phyloP scores from a whole-genome alignment of 495 filamentous ascomycete species.

The Pyrenula massariospora region DNA sequence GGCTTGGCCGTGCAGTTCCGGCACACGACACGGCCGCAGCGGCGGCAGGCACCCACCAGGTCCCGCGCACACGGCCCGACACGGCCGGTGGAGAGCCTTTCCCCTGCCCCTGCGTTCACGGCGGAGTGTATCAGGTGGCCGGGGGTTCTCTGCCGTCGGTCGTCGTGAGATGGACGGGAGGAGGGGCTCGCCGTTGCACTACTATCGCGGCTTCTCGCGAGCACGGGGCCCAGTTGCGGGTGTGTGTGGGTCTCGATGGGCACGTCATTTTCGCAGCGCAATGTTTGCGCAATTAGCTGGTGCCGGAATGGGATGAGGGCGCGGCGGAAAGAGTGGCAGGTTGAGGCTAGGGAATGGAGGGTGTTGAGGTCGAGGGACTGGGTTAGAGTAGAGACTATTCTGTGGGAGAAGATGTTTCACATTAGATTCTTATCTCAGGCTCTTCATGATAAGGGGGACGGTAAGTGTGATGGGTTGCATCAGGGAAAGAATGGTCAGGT shows the following conservation, averaged over 20 bases:
- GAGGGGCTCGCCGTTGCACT: not conserved
- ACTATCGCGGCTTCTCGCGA: not conserved
- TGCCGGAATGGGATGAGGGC: constrained; percentile 66
- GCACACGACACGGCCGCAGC: constrained; percentile 66
- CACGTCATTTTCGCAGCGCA: constrained; percentile 64
- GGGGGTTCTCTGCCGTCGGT: not conserved
- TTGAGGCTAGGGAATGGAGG: constrained; percentile 65
- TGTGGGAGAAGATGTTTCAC: constrained; percentile 28
- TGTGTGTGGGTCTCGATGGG: constrained; percentile 2
- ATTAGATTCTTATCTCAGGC: too few relatives aligned
- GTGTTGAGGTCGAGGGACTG: constrained; percentile 72
- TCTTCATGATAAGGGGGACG: too few relatives aligned
- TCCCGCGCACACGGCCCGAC: constrained; percentile 69
- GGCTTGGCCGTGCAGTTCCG: constrained; percentile 83
- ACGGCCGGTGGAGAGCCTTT: constrained; percentile 45
- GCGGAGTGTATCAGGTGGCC: not conserved
- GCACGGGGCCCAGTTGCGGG: not conserved
- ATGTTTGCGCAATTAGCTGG: constrained; percentile 56
- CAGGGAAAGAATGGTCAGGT: too few relatives aligned
- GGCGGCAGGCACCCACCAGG: constrained; percentile 69
- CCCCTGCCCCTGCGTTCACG: not conserved
- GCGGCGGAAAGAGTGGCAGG: constrained; percentile 66
- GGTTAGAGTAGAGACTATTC: constrained; percentile 65
- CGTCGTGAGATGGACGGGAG: not conserved
- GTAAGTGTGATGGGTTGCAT: too few relatives aligned